phyloP scores from a whole-genome alignment of 2,329 filamentous ascomycete genomes.

The Pseudofabraea citricarpa region DNA sequence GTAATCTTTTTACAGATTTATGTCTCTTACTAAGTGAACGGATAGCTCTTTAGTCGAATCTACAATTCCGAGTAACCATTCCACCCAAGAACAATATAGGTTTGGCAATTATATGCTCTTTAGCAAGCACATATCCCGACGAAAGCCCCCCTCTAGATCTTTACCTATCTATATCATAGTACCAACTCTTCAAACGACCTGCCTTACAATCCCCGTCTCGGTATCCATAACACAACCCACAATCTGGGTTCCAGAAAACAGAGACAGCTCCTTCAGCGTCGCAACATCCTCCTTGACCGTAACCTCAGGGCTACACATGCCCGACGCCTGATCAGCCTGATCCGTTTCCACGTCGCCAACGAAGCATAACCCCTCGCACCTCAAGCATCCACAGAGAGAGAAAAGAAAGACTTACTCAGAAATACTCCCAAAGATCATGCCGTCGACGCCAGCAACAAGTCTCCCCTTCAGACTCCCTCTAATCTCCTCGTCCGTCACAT shows the following conservation, averaged over 20 bases:
- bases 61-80: too few relatives aligned
- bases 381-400: background rate
- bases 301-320: slow-evolving; percentile 12
- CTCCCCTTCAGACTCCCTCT: slow-evolving; percentile 4
- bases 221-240: slow-evolving; percentile 19
- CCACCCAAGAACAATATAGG: too few relatives aligned
- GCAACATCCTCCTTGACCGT: slow-evolving; percentile 19
- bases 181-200: slow-evolving; percentile 6
- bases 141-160: background rate
- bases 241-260: slow-evolving; percentile 17
- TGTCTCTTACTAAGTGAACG: too few relatives aligned
- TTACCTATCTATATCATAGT: background rate
- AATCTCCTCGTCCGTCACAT: slow-evolving; percentile 11
- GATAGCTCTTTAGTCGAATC: background rate
- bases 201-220: slow-evolving; percentile 15
- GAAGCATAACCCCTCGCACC: too few relatives aligned
- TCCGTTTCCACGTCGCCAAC: too few relatives aligned
- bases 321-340: too few relatives aligned
- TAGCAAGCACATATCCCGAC: too few relatives aligned
- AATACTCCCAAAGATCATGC: slow-evolving; percentile 16
- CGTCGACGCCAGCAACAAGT: slow-evolving; percentile 5
- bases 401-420: slow-evolving; percentile 7
- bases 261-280: slow-evolving; percentile 10
- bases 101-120: too few relatives aligned
- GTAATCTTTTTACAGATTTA: too few relatives aligned